Base-by-base conservation (phyloP, 352 stramenopile species). In the Globisporangium cystogenes region DNA sequence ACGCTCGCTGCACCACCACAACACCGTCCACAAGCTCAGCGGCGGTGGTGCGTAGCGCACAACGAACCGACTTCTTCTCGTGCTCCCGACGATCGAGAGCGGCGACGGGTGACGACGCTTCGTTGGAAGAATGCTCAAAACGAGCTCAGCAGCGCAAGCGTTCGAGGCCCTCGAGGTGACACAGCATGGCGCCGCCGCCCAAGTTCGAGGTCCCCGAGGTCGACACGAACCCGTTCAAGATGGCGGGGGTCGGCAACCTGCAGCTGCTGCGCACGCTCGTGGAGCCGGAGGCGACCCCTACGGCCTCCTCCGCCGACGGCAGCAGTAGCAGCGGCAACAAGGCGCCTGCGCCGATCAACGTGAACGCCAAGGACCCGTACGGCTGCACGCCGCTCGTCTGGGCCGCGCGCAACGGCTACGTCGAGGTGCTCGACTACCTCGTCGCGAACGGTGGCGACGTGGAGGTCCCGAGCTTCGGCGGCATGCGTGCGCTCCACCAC, bases 201-300 rank as follows among this genome's bases (percentile, higher is more conserved):
- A 93, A 92, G 68, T 69, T 82, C 47, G 78, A 95, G 61, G 55
- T 89, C 49, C 77, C 80, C 0, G 82, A 89, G 20, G 76, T 93
- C 48, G 84, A 95, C 57, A 82, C 70, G 27, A 93, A 95, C 43
- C 84, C 80, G 42, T 93, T 89, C 56, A 95, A 95, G 67, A 87
- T 95, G 65, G 82, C 84, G 50, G 64, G 78, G 16, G 77, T 90
- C 16, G 84, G 84, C 23, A 92, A 95, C 44, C 42, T 91, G 27
- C 67, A 80, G 54, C 65, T 87, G 35, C 62, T 95, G 26, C 70
- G 80, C 55, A 72, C 67, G 50, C 68, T 95, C 11, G 79, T 93
- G 21, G 81, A 90, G 46, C 70, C 72, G 0, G 51, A 65, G 16
- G 60, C 72, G 27, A 70, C 57, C 29, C 43, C 56, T 14, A 15